phyloP scores from a whole-genome alignment of 495 filamentous ascomycete species.

The Aspergillus wentii region DNA sequence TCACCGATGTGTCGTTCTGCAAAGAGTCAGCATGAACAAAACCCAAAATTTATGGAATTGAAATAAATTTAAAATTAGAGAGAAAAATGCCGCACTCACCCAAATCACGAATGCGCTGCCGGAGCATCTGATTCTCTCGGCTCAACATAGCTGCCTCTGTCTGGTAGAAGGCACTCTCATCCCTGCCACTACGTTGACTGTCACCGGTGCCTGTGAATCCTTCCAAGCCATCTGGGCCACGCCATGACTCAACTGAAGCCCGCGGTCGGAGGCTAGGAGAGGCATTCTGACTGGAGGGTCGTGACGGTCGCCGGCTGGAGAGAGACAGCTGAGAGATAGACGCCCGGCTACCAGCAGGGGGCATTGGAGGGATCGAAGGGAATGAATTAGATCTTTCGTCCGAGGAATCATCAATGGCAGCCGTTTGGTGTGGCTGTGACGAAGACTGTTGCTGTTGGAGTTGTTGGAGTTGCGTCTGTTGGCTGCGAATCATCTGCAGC shows the following conservation, averaged over 20 bases:
- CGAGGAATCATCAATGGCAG: slow-evolving; percentile 62
- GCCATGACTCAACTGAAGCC: slow-evolving; percentile 12
- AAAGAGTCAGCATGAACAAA: slow-evolving; percentile 1
- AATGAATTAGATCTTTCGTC: slow-evolving; percentile 57
- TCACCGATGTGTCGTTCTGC: slow-evolving; percentile 35
- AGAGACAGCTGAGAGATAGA: slow-evolving; percentile 34
- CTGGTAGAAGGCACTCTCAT: slow-evolving; percentile 86
- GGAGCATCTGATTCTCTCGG: slow-evolving; percentile 92
- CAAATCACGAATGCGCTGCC: slow-evolving; percentile 77
- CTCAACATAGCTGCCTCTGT: slow-evolving; percentile 83
- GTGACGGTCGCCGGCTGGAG: slow-evolving; percentile 46
- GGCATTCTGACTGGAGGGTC: slow-evolving; percentile 27
- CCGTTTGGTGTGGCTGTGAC: slow-evolving; percentile 27
- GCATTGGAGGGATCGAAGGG: slow-evolving; percentile 35
- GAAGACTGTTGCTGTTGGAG: slow-evolving; percentile 44
- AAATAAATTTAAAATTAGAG: slow-evolving; percentile 3
- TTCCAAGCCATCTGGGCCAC: slow-evolving; percentile 24
- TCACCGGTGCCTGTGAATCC: slow-evolving; percentile 24
- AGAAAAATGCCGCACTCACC: slow-evolving; percentile 23
- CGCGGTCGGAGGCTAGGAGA: slow-evolving; percentile 34
- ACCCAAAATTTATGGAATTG: too few relatives aligned
- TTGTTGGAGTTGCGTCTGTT: slow-evolving; percentile 77
- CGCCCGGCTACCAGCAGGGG: slow-evolving; percentile 19
- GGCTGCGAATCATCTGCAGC: slow-evolving; percentile 79
- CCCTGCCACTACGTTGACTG: slow-evolving; percentile 45